Percentiles rank a stretch among this genome's conserved stretches.
Evolutionary conservation across 306 rosid species (phyloP).

Genomic region (Alnus rubra): DNA sequence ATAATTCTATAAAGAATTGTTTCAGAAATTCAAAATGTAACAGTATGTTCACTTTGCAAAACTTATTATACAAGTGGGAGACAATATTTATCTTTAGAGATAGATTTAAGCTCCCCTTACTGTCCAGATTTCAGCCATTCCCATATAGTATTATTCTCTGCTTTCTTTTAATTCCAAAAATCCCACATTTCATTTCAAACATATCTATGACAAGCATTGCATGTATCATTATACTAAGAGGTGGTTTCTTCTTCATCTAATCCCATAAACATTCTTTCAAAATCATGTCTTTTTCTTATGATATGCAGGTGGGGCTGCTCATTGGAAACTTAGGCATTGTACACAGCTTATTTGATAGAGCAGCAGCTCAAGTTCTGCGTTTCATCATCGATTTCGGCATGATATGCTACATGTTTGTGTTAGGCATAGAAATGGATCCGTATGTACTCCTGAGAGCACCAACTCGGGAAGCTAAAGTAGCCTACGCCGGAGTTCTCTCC

Average conservation of each 20-base stretch:
- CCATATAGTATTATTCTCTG: too few relatives aligned
- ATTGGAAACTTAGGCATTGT: constrained; percentile 66
- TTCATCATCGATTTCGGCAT: constrained; percentile 79
- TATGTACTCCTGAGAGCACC: constrained; percentile 51
- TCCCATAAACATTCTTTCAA: too few relatives aligned
- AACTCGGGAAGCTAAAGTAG: constrained; percentile 66
- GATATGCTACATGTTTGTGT: constrained; percentile 85
- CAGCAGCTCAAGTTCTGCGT: constrained; percentile 44
- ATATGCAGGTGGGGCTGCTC: constrained; percentile 65
- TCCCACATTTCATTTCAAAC: too few relatives aligned
- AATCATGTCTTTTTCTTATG: background rate
- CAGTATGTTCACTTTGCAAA: too few relatives aligned
- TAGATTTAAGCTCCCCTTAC: too few relatives aligned
- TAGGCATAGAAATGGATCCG: constrained; percentile 97
- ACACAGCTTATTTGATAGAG: constrained; percentile 28
- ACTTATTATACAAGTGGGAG: too few relatives aligned
- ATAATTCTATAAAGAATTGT: too few relatives aligned
- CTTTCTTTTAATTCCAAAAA: too few relatives aligned
- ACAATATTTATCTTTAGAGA: too few relatives aligned
- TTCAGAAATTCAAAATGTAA: too few relatives aligned
- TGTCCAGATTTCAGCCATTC: too few relatives aligned
- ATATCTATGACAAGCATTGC: background rate
- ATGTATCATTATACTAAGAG: background rate
- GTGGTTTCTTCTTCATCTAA: too few relatives aligned
- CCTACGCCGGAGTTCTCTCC: constrained; percentile 60